Evolutionary conservation across 2,329 filamentous ascomycete species (phyloP), one percentile per base, ranked within the genome.

Genomic region (Arthrobotrys iridis): DNA sequence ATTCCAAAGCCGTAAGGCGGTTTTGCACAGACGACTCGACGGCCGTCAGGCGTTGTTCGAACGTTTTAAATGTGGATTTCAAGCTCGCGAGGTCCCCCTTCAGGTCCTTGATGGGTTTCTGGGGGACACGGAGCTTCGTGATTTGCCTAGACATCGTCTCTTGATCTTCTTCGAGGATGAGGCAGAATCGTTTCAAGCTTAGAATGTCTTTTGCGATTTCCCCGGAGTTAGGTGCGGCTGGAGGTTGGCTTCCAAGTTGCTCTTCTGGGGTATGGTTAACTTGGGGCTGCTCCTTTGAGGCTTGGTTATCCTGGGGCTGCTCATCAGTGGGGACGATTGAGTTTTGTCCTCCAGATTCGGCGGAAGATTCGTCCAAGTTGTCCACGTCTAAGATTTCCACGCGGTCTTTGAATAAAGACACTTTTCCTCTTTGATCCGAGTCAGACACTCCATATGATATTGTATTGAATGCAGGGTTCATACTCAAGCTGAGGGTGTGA

Each of bases 181-280:
- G 55, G 22, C 70, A 74, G 50, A 74, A 74, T 4, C 46, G 52
- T 57, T 74, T 74, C 13, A 74, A 6, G 20, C 22, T 13, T 11
- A 58, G 59, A 18, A 74, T 67, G 33, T 74, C 70, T 24, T 74
- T 26, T n/a, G 63, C 30, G 3, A 74, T 35, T 10, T 63, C 55
- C 8, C 50, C 15, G 18, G 24, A 43, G 20, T 11, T 41, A 26
- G 40, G 30, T 18, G 7, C 33, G 18, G n/a, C 6, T 13, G 35
- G 18, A 43, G 41, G 8, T 41, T 48, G 8, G 18, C 55, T 11
- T 60, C 55, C 5, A 30, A 43, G 4, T 26, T 30, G 2, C 2
- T 30, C 26, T 28, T 28, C 35, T 7, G 20, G 8, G n/a, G n/a
- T n/a, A n/a, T n/a, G n/a, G n/a, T n/a, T n/a, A n/a, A n/a, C n/a